Evolutionary conservation across 176 grass and related monocot species (phyloP).

Genomic region (Bolboschoenus planiculmis): DNA sequence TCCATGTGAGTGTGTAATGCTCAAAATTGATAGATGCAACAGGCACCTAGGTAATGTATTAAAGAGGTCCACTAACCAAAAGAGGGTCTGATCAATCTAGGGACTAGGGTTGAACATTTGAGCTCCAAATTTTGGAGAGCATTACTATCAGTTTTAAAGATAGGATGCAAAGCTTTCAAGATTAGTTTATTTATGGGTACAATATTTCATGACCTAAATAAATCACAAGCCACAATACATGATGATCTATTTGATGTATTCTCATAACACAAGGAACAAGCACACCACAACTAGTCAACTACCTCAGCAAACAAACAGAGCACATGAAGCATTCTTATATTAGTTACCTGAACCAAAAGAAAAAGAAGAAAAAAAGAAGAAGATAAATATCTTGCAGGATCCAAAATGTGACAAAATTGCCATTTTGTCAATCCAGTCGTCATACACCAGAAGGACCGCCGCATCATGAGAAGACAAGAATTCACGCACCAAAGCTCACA

Average conservation of each 20-base stretch:
- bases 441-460: background rate
- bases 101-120: too few species aligned
- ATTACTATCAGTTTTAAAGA: background rate
- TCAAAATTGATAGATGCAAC: too few species aligned
- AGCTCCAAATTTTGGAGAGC: too few species aligned
- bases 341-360: background rate
- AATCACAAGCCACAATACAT: background rate
- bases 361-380: background rate
- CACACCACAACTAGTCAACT: background rate
- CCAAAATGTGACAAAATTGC: slow-evolving; percentile 6
- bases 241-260: background rate
- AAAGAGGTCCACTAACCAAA: too few species aligned
- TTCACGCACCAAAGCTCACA: background rate
- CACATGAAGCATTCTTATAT: background rate
- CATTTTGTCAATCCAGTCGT: background rate
- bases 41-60: too few species aligned
- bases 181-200: background rate
- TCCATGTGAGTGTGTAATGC: too few species aligned
- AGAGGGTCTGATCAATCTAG: too few species aligned
- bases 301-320: background rate
- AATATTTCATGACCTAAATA: background rate
- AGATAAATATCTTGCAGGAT: background rate
- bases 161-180: background rate
- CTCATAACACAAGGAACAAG: background rate
- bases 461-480: background rate